Base-by-base conservation (phyloP, 345 rosid genomes). In the Durio zibethinus region DNA sequence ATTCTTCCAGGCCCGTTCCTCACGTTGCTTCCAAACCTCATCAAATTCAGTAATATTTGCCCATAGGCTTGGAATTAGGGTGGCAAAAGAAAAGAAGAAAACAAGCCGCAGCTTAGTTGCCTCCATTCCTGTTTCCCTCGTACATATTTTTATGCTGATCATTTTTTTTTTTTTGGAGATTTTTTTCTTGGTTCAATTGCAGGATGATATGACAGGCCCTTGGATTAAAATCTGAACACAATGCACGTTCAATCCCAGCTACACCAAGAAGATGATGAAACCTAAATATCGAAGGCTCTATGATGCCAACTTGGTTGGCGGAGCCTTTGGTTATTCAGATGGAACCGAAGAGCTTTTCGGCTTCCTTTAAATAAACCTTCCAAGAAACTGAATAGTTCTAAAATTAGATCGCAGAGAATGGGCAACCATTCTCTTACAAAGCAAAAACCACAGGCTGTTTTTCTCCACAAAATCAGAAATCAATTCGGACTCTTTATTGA, bases 1-100 rank as follows among this genome's bases (percentile, higher is more conserved):
- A 4, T 72, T 62, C 16, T 85, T 76, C 78, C 61, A 63, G 50
- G 93, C 84, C 43, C 83, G 80, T 33, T 82, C 79, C 0, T 82
- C 85, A 11, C 90, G 78, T 16, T 77, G 50, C 66, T 67, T 36
- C 90, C 93, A 87, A 10, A 81, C 81, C 9, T 81, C 84, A 31
- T 87, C 92, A 48, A 38, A 80, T 7, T 68, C 20, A 1, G 59
- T 84, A 15, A 81, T 74, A 35, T 73, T 31, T 0, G 88, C 89
- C 9, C 18, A 15, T 20, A 86, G 74, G 33, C 61, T n/a, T 15
- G 84, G 83, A 6, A 83, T 66, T 18, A 70, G 45, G 63, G 79
- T 31, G 6, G 78, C 87, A 8, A 83, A 61, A 29, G 57, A 63
- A 10, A 83, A 54, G 33, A 85, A 38, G 18, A 88, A 66, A n/a